Conservation (phyloP, 2,329 filamentous ascomycete species). For the Ascochyta pisi region DNA sequence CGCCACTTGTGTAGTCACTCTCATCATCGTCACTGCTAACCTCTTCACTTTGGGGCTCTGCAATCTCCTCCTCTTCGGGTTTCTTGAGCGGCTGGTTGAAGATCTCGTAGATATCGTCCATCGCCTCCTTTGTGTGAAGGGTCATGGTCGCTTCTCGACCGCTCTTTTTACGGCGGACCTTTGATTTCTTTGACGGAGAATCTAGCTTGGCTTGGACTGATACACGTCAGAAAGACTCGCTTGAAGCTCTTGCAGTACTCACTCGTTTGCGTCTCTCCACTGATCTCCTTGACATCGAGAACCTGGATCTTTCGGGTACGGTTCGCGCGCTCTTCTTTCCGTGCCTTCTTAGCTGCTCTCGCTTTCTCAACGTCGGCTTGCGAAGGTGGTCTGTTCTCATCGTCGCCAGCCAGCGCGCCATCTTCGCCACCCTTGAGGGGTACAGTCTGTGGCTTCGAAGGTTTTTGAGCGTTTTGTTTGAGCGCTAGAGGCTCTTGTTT, state of each 20-base stretch:
- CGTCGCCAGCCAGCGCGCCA: conserved; percentile 46
- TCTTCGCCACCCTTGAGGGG: conserved; percentile 46
- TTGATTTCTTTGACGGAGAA: conserved; percentile 79
- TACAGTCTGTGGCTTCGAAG: conserved; percentile 34
- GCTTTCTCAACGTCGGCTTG: conserved; percentile 65
- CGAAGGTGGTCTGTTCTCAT: conserved; percentile 56
- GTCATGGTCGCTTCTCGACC: conserved; percentile 92
- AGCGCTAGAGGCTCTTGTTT: conserved; percentile 22
- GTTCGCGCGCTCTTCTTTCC: conserved; percentile 58
- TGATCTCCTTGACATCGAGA: conserved; percentile 71
- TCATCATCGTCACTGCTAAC: conserved; percentile 67
- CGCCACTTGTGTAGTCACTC: conserved; percentile 78
- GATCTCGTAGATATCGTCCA: conserved; percentile 96
- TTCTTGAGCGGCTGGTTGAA: conserved; percentile 84
- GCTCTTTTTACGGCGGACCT: conserved; percentile 77
- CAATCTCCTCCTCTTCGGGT: conserved; percentile 53
- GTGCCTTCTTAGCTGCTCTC: conserved; percentile 55
- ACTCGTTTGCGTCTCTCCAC: conserved; percentile 90
- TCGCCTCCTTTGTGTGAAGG: conserved; percentile 90
- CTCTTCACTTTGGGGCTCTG: conserved; percentile 69
- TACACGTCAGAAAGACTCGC: conserved; percentile 23
- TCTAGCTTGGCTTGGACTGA: conserved; percentile 91
- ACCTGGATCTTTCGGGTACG: conserved; percentile 70
- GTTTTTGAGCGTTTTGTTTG: conserved; percentile 25
- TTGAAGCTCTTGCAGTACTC: conserved; percentile 47